These are phyloP conservation scores for Chytriomyces sp. DNA, from an alignment of 192 early-diverging fungal genomes.

Conservation along the genomic window DNA sequence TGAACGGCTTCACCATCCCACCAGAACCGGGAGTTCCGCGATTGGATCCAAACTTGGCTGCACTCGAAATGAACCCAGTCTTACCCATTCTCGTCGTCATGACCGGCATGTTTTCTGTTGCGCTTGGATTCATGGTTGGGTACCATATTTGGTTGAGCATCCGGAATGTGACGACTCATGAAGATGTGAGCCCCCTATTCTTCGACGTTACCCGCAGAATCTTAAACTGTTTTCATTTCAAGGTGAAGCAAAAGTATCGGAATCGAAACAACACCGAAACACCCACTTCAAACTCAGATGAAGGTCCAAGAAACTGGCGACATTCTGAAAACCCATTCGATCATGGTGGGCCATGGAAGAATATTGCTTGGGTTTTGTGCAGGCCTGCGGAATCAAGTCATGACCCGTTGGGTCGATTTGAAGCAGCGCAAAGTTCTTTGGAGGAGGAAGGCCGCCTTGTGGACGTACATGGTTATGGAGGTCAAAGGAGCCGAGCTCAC, in stretches of 20 bases:
- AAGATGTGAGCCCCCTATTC: slow-evolving; percentile 53
- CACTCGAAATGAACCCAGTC: slow-evolving; percentile 66
- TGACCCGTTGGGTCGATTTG: slow-evolving; percentile 24
- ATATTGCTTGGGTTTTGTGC: slow-evolving; percentile 64
- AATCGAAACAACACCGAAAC: slow-evolving; percentile 26
- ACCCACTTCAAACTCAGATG: slow-evolving; percentile 6
- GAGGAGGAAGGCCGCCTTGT: no score
- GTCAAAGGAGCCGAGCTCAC: no score
- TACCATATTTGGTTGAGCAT: slow-evolving; percentile 79
- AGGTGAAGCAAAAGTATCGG: slow-evolving; percentile 11
- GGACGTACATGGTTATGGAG: no score
- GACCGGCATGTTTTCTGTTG: slow-evolving; percentile 43
- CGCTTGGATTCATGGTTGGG: slow-evolving; percentile 70
- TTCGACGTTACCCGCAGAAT: background rate
- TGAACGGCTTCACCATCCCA: no score
- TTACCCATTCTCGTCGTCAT: slow-evolving; percentile 65
- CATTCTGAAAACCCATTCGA: slow-evolving; percentile 55
- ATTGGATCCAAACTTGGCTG: slow-evolving; percentile 49
- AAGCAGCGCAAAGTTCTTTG: background rate
- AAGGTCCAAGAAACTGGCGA: slow-evolving; percentile 38
- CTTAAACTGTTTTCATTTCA: background rate
- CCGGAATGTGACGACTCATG: slow-evolving; percentile 86
- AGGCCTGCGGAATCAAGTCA: slow-evolving; percentile 40
- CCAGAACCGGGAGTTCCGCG: background rate
- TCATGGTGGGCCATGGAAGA: slow-evolving; percentile 50